Evolutionary conservation across 805 yeast species (phyloP).

Genomic region (Hanseniaspora meyeri): DNA sequence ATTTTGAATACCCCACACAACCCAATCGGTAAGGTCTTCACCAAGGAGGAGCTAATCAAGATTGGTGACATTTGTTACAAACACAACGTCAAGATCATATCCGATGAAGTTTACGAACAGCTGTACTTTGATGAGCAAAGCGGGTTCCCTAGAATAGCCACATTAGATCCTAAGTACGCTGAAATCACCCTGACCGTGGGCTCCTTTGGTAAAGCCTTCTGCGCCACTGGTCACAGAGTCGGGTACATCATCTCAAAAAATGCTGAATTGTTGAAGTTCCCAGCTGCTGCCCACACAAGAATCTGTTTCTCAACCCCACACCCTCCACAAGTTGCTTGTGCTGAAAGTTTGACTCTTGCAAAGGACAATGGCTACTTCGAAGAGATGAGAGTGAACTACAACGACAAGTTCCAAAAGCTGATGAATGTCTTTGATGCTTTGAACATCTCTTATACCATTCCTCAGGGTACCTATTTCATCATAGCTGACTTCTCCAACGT

Average conservation of each 20-base stretch:
- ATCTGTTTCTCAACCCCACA: constrained; percentile 86
- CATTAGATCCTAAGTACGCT: constrained; percentile 65
- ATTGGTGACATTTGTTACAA: constrained; percentile 78
- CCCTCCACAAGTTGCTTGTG: constrained; percentile 85
- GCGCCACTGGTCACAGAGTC: constrained; percentile 98
- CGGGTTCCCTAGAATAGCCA: constrained; percentile 69
- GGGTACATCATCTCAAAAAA: constrained; percentile 85
- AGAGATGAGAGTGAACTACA: constrained; percentile 53
- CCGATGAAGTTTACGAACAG: constrained; percentile 94
- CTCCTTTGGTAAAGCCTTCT: constrained; percentile 93
- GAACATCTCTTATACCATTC: constrained; percentile 74
- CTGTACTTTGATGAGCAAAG: constrained; percentile 48
- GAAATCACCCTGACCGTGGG: constrained; percentile 81
- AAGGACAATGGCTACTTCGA: constrained; percentile 53
- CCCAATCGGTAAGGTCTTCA: constrained; percentile 86
- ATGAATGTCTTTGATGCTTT: constrained; percentile 72
- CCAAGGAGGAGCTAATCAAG: constrained; percentile 54
- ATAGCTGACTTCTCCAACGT: constrained; percentile 78
- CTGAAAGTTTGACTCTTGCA: constrained; percentile 60
- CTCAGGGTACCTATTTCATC: constrained; percentile 90
- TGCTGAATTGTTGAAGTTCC: constrained; percentile 67
- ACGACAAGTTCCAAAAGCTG: constrained; percentile 59
- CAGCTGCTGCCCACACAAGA: constrained; percentile 81
- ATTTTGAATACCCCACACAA: constrained; percentile 91
- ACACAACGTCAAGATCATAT: constrained; percentile 66